These are phyloP conservation scores for Pneumocystis oryctolagi DNA, from an alignment of 1,139 yeast genomes.

Conservation along the genomic window DNA sequence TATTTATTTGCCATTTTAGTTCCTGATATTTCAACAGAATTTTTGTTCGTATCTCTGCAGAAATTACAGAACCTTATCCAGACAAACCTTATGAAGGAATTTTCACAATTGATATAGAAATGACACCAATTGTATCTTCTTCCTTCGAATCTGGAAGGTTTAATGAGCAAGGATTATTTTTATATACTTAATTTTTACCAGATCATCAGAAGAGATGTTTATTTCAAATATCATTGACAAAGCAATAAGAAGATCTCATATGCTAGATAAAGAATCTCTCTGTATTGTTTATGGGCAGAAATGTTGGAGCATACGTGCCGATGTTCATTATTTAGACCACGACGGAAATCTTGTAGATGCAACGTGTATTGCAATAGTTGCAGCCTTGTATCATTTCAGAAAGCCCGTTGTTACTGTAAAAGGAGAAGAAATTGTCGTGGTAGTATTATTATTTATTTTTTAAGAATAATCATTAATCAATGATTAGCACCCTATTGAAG, in stretches of 20 bases:
- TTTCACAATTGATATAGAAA: slow-evolving; percentile 69
- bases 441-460: slow-evolving; percentile 20
- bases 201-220: slow-evolving; percentile 62
- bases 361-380: slow-evolving; percentile 78
- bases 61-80: slow-evolving; percentile 67
- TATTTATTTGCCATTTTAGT: slow-evolving; percentile 4
- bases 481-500: slow-evolving; percentile 38
- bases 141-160: slow-evolving; percentile 41
- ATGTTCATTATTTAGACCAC: slow-evolving; percentile 69
- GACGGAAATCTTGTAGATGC: slow-evolving; percentile 91
- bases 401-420: slow-evolving; percentile 71
- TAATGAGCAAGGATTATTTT: neutral
- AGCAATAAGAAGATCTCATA: slow-evolving; percentile 77
- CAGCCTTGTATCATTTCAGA: slow-evolving; percentile 66
- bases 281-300: slow-evolving; percentile 84
- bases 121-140: slow-evolving; percentile 79
- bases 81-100: slow-evolving; percentile 91
- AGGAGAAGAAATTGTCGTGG: slow-evolving; percentile 38
- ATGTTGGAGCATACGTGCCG: slow-evolving; percentile 84
- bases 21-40: slow-evolving; percentile 26
- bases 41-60: slow-evolving; percentile 65
- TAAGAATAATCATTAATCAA: too few species aligned
- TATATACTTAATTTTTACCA: slow-evolving; percentile 31
- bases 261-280: slow-evolving; percentile 74
- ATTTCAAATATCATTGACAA: slow-evolving; percentile 75